These are phyloP conservation scores for Herpetomonas samuelpessoai DNA, from an alignment of 208 protist genomes.

Conservation along the genomic window DNA sequence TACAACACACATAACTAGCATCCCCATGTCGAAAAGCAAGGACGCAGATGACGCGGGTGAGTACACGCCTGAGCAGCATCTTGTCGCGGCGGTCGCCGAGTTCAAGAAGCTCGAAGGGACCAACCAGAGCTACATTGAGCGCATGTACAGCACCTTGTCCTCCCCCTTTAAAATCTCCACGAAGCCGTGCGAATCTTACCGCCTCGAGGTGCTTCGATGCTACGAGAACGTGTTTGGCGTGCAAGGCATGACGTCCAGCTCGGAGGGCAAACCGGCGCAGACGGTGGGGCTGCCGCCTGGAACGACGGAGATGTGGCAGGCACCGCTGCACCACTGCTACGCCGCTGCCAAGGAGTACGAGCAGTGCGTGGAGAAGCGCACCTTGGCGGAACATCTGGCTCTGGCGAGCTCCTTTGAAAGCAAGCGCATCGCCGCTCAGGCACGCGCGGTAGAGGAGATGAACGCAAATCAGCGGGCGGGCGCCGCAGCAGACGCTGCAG, in stretches of 20 bases:
- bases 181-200: conserved; percentile 59
- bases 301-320: neutral
- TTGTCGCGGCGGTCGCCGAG: conserved; percentile 56
- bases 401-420: conserved; percentile 42
- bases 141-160: conserved; percentile 50
- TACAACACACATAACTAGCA: conserved; percentile 4
- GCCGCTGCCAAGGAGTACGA: conserved; percentile 40
- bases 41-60: conserved; percentile 15
- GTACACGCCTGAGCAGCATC: conserved; percentile 55
- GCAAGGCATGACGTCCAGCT: neutral
- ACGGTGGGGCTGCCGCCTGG: neutral
- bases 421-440: conserved; percentile 17
- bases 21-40: neutral
- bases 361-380: conserved; percentile 52
- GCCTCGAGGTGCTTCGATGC: conserved; percentile 50
- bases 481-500: neutral
- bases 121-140: conserved; percentile 55
- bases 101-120: conserved; percentile 57
- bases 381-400: conserved; percentile 44
- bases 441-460: neutral
- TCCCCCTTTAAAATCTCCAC: conserved; percentile 70
- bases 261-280: neutral
- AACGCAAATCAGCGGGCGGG: neutral
- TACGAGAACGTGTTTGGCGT: conserved; percentile 43
- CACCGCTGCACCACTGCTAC: conserved; percentile 56